phyloP scores from a whole-genome alignment of 1,284 basidiomycete species.

The Ganoderma resinaceum region DNA sequence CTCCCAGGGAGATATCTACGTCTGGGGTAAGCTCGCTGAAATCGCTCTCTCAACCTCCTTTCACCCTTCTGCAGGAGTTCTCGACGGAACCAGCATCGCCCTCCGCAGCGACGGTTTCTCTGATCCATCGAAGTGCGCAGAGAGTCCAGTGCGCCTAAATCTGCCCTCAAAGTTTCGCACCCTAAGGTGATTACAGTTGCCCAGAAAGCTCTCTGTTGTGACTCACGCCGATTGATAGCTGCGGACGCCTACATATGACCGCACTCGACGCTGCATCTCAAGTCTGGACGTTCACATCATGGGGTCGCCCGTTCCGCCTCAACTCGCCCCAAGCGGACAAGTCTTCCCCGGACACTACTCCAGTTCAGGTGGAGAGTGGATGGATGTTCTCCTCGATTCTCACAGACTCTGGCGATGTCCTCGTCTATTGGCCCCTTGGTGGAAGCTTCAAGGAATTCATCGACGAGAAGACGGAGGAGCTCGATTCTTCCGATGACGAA shows the following conservation, averaged over 20 bases:
- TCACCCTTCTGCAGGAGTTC: slow-evolving; percentile 53
- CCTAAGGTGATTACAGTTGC: slow-evolving; percentile 58
- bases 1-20: slow-evolving; percentile 74
- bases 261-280: slow-evolving; percentile 62
- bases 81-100: slow-evolving; percentile 57
- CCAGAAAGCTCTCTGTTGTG: neutral
- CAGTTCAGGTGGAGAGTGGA: slow-evolving; percentile 81
- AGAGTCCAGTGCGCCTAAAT: slow-evolving; percentile 59
- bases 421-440: slow-evolving; percentile 78
- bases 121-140: slow-evolving; percentile 54
- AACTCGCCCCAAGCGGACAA: slow-evolving; percentile 56
- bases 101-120: slow-evolving; percentile 64
- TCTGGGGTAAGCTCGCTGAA: slow-evolving; percentile 73
- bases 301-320: slow-evolving; percentile 77
- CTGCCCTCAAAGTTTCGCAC: slow-evolving; percentile 63
- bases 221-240: slow-evolving; percentile 50
- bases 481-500: slow-evolving; percentile 51
- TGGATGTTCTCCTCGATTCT: slow-evolving; percentile 80
- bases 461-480: slow-evolving; percentile 48
- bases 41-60: neutral
- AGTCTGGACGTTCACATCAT: slow-evolving; percentile 77
- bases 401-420: slow-evolving; percentile 71
- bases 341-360: slow-evolving; percentile 51
- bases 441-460: slow-evolving; percentile 49
- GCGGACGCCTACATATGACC: slow-evolving; percentile 76